These are phyloP conservation scores for Fusarium sp. DNA, from an alignment of 2,329 filamentous ascomycete genomes.

Conservation along the genomic window DNA sequence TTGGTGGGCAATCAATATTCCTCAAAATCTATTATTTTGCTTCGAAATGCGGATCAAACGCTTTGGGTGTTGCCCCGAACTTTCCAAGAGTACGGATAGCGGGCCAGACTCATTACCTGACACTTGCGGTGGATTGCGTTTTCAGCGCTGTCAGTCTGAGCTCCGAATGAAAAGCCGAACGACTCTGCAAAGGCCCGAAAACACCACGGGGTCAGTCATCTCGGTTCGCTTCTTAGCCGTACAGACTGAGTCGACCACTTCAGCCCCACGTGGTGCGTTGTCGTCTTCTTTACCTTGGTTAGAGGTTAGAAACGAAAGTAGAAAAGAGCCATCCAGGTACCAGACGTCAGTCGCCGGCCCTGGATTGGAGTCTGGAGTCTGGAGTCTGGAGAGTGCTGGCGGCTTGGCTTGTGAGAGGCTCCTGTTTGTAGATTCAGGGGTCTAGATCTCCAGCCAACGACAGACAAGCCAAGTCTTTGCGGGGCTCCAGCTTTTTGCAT, in stretches of 20 bases:
- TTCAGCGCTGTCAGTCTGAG: slow-evolving; percentile 39
- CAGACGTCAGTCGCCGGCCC: background rate
- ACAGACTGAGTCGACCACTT: slow-evolving; percentile 20
- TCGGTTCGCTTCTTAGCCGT: slow-evolving; percentile 33
- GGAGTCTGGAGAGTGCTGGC: slow-evolving; percentile 27
- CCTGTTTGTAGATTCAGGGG: slow-evolving; percentile 42
- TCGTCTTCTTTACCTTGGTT: slow-evolving; percentile 4
- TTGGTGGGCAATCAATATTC: background rate
- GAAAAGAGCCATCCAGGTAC: slow-evolving; percentile 32
- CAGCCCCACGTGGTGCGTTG: slow-evolving; percentile 43
- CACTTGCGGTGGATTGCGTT: slow-evolving; percentile 29
- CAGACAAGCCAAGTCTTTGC: slow-evolving; percentile 40
- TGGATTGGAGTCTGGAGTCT: too few relatives aligned
- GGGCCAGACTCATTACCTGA: slow-evolving; percentile 10
- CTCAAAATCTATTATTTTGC: background rate
- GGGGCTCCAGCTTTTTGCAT: slow-evolving; percentile 49
- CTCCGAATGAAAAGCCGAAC: slow-evolving; percentile 33
- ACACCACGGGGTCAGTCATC: slow-evolving; percentile 39
- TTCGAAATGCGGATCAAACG: background rate
- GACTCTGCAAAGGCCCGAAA: slow-evolving; percentile 37
- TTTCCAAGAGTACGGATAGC: background rate
- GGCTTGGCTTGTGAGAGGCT: slow-evolving; percentile 35
- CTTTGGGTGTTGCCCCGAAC: background rate
- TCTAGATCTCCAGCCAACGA: slow-evolving; percentile 42
- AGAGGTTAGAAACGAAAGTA: slow-evolving; percentile 3